phyloP scores from a whole-genome alignment of 83 land plant genomes.

The Picea abies region DNA sequence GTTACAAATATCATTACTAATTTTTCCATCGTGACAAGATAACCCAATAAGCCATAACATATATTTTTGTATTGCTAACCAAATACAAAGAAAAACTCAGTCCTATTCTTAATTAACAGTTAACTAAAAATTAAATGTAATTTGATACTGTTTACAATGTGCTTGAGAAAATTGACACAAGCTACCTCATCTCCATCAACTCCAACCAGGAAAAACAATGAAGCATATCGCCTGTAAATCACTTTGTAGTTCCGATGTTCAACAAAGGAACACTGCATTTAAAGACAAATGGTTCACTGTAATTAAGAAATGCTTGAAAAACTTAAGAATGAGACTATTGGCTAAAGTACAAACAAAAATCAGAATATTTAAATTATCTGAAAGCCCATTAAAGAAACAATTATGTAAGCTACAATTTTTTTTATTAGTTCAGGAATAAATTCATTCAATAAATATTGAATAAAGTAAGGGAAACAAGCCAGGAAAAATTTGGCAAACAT shows the following conservation, averaged over 20 bases:
- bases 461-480: not conserved
- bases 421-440: not conserved
- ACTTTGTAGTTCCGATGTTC: constrained; percentile 98
- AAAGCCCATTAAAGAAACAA: not conserved
- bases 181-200: constrained; percentile 97
- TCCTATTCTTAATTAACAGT: too few relatives aligned
- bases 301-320: not conserved
- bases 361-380: not conserved
- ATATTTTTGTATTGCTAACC: too few relatives aligned
- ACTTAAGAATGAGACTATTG: not conserved
- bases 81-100: too few relatives aligned
- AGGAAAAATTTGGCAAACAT: not conserved
- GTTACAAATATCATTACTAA: too few relatives aligned
- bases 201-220: constrained; percentile 96
- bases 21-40: too few relatives aligned
- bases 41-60: too few relatives aligned
- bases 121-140: too few relatives aligned
- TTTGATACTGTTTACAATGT: not conserved
- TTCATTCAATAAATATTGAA: not conserved
- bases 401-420: not conserved
- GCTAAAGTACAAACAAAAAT: constrained; percentile 1
- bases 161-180: not conserved
- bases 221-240: constrained; percentile 96
- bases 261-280: constrained; percentile 91
- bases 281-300: not conserved